These are phyloP conservation scores for Sporothrix protearum DNA, from an alignment of 2,329 filamentous ascomycete species.

Conservation along the genomic window DNA sequence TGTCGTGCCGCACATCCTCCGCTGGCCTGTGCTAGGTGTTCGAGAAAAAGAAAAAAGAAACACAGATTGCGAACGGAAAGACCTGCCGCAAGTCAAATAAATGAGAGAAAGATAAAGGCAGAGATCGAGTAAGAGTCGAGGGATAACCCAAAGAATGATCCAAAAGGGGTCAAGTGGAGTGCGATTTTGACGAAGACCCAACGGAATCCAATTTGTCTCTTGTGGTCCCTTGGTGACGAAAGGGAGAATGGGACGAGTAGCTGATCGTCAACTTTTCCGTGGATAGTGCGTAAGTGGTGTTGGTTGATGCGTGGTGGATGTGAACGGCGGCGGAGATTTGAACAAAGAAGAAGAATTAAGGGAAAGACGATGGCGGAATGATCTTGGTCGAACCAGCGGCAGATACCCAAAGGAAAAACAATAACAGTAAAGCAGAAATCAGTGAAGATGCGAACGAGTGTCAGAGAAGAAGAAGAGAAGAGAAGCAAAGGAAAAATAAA, in stretches of 20 bases:
- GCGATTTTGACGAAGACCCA: neutral
- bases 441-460: neutral
- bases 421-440: neutral
- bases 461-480: neutral
- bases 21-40: neutral
- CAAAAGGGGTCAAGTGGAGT: neutral
- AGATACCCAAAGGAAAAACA: conserved; percentile 11
- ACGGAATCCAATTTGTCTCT: neutral
- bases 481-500: no score
- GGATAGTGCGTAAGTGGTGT: conserved; percentile 2
- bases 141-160: neutral
- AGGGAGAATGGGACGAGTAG: conserved; percentile 4
- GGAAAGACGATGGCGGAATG: neutral
- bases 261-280: conserved; percentile 2
- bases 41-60: neutral
- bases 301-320: neutral
- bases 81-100: neutral
- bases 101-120: neutral
- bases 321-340: neutral
- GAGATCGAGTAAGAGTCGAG: neutral
- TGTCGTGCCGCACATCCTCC: neutral
- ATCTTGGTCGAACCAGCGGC: conserved; percentile 21
- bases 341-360: neutral
- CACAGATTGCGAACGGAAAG: neutral
- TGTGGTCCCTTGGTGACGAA: neutral